These are phyloP conservation scores for Rhizoclosmatium globosum DNA, from an alignment of 192 early-diverging fungal genomes.

Conservation along the genomic window DNA sequence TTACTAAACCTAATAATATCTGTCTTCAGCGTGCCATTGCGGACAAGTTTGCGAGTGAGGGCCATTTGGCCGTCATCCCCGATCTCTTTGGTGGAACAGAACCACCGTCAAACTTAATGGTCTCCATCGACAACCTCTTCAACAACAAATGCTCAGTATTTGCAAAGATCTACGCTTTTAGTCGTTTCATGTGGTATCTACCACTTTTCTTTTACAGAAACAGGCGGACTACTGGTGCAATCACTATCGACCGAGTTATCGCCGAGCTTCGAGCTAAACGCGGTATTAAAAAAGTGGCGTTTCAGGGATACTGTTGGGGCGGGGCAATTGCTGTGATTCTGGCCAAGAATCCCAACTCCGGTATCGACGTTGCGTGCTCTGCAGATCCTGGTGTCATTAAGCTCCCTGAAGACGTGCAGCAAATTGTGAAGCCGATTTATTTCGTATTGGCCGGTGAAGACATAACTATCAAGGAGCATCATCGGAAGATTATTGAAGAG, in stretches of 20 bases:
- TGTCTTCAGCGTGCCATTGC: conserved; percentile 32
- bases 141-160: neutral
- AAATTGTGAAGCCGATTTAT: conserved; percentile 20
- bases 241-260: conserved; percentile 14
- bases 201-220: conserved; percentile 26
- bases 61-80: conserved; percentile 31
- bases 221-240: neutral
- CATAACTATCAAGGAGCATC: neutral
- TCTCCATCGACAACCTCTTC: neutral
- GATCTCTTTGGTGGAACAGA: conserved; percentile 37
- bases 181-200: conserved; percentile 14
- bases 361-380: conserved; percentile 11
- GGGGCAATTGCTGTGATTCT: conserved; percentile 17
- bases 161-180: conserved; percentile 17
- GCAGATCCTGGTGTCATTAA: conserved; percentile 28
- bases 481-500: conserved; percentile 13
- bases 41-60: conserved; percentile 38
- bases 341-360: conserved; percentile 10
- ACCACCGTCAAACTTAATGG: conserved; percentile 20
- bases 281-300: conserved; percentile 18
- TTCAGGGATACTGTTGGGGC: conserved; percentile 33
- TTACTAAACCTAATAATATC: too few relatives aligned
- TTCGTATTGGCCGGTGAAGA: conserved; percentile 21
- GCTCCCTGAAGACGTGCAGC: conserved; percentile 22
- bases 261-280: conserved; percentile 10